phyloP scores from a whole-genome alignment of 2,329 filamentous ascomycete genomes.

The Monosporascus sp. region DNA sequence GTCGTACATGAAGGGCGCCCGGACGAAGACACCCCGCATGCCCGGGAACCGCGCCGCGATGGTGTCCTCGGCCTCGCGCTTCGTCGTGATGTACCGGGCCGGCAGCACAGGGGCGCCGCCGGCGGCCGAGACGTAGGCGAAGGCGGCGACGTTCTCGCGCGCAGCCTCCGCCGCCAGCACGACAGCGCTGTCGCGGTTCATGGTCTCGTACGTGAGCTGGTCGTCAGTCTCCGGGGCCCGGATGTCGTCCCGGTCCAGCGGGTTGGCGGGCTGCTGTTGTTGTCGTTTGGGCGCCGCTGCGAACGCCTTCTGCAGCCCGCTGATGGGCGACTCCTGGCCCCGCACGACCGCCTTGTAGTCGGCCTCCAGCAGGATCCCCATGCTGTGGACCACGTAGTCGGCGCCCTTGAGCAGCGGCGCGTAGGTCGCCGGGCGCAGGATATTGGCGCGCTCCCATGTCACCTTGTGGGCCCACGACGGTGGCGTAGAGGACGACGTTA shows the following conservation, averaged over 20 bases:
- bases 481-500: conserved; percentile 64
- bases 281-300: conserved; percentile 42
- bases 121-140: conserved; percentile 85
- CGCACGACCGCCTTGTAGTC: conserved; percentile 93
- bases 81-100: conserved; percentile 80
- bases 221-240: conserved; percentile 61
- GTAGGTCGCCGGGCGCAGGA: conserved; percentile 79
- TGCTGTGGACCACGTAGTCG: conserved; percentile 84
- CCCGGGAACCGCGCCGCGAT: conserved; percentile 68
- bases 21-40: conserved; percentile 75
- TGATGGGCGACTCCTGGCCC: conserved; percentile 75
- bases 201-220: conserved; percentile 90
- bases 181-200: conserved; percentile 90
- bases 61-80: conserved; percentile 79
- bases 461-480: conserved; percentile 81
- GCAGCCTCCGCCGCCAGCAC: conserved; percentile 73
- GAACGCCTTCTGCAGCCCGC: conserved; percentile 75
- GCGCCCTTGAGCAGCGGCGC: conserved; percentile 68
- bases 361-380: conserved; percentile 93
- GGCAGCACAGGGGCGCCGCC: conserved; percentile 82
- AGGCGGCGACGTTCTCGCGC: conserved; percentile 58
- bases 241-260: conserved; percentile 58
- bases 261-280: conserved; percentile 54
- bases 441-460: conserved; percentile 82
- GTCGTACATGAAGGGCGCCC: conserved; percentile 88